Base-by-base conservation (phyloP, 2,329 filamentous ascomycete species). In the Fusarium camptoceras region DNA sequence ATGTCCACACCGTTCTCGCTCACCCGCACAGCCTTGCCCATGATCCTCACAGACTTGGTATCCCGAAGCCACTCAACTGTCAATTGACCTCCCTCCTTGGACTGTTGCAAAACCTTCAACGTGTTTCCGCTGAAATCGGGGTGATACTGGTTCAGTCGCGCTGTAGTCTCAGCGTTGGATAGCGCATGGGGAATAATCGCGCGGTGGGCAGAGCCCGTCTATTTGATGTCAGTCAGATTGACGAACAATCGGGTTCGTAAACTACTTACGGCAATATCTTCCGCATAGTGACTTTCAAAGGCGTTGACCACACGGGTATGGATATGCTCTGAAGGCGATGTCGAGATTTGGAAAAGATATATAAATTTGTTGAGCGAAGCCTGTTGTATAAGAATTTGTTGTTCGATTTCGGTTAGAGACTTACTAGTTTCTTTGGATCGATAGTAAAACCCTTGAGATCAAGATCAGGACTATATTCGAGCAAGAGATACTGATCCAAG, bases 121-220 rank as follows among this genome's bases (percentile, higher is more conserved):
- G 22, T 59, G 6, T 51, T 25, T 10, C 39, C 61, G 0, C n/a
- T 59, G 6, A 65, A 65, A 0, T 34, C 31, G 1, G 31, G 44
- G 2, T 64, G 61, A 7, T 65, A 1, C 11, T 64, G 14, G 3
- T 37, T 64, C 0, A 64, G 61, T 0, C 60, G 44, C 0, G 44
- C 39, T 3, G 14, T 50, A 0, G 61, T 65, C 0, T 51, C 60
- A 0, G 53, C 5, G 2, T 59, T 46, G 3, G 61, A 47, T 2
- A 64, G 5, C 11, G 30, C 46, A 14, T 64, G 61, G 0, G 61
- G 61, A 4, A 59, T 25, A 2, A 64, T 65, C 4, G 61, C 61
- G 5, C 61, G 61, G 5, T 64, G 61, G 2, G 61, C 59, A 2
- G 61, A 64, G 2, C 61, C 61, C 14, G 60, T 64, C 61, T 58